phyloP scores from a whole-genome alignment of 2,329 filamentous ascomycete genomes.

The Apiospora aurea region DNA sequence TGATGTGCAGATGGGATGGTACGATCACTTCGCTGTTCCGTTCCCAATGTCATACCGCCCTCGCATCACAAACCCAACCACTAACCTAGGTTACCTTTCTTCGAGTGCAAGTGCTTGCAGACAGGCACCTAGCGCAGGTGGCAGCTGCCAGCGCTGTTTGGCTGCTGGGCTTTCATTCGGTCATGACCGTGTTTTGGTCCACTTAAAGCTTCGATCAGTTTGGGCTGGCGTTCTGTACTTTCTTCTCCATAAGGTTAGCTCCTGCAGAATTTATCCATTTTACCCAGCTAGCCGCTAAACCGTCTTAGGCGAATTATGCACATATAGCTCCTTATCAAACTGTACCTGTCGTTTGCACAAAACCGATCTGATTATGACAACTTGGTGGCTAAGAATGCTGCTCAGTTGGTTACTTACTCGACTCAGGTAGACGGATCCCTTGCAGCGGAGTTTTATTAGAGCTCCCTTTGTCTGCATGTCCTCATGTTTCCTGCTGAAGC shows the following conservation, averaged over 20 bases:
- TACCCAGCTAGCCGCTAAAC: background rate
- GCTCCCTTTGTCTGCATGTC: background rate
- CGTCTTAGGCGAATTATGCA: background rate
- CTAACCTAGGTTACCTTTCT: too few relatives aligned
- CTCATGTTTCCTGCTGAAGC: background rate
- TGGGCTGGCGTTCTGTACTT: background rate
- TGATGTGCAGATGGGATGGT: conserved; percentile 1
- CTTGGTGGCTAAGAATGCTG: background rate
- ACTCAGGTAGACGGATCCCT: background rate
- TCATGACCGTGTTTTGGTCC: conserved; percentile 9
- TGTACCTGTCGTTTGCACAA: background rate
- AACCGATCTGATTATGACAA: background rate
- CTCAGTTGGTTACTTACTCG: background rate
- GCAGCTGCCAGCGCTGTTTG: background rate
- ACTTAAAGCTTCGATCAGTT: conserved; percentile 16
- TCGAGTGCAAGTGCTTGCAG: background rate
- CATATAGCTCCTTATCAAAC: background rate
- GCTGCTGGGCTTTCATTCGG: background rate
- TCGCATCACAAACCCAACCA: background rate
- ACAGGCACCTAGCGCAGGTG: background rate
- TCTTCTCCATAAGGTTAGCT: background rate
- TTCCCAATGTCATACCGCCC: background rate
- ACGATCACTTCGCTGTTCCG: background rate
- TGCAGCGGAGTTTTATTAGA: background rate
- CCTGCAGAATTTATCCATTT: background rate